Base-by-base conservation (phyloP, 2,329 filamentous ascomycete genomes). In the Aphanoascus verrucosus region DNA sequence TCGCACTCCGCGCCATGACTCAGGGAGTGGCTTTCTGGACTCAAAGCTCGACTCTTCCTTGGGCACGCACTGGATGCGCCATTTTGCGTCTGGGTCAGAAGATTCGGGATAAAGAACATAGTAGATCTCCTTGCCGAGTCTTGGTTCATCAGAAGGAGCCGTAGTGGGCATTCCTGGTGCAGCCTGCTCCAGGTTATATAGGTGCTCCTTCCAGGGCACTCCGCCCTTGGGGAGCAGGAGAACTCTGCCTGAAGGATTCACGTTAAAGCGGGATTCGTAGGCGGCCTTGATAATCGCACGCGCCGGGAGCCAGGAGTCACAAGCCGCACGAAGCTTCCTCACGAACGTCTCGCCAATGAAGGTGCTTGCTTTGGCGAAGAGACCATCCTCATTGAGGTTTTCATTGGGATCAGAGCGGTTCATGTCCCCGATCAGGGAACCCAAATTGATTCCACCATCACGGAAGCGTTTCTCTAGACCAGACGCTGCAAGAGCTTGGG, bases 51-150 rank as follows among this genome's bases (percentile, higher is more conserved):
- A 85, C 67, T 86, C 84, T 67, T 81, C 80, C 55, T 86, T 82
- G 46, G 88, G 86, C n/a, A 97, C 93, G 58, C 86, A 84, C 71
- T 96, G 89, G 57, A 98, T 86, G 55, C 93, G 82, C 93, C 93
- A 97, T 73, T 93, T 94, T 64, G 85, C 78, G 59, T 80, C 85
- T 44, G 83, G 80, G 43, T 79, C 77, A 28, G 83, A 79, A 64
- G 81, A 87, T 74, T 98, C 91, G 0, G 89, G 86, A 71, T 97
- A 97, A 23, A 97, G 75, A 12, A 95, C 90, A 65, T 96, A 97
- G 49, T 90, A 76, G 3, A 91, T 83, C 61, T 81, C 79, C 62
- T 61, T 64, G 53, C 68, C 68, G 7, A 52, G 31, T 4, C 31
- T 23, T 14, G 41, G 50, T 65, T 73, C 69, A 20, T 52, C 43